A percentile compares a stretch with the other conserved stretches of the same genome.
Conservation (phyloP, 805 yeast species). For the Saccharomycopsis schoenii region DNA sequence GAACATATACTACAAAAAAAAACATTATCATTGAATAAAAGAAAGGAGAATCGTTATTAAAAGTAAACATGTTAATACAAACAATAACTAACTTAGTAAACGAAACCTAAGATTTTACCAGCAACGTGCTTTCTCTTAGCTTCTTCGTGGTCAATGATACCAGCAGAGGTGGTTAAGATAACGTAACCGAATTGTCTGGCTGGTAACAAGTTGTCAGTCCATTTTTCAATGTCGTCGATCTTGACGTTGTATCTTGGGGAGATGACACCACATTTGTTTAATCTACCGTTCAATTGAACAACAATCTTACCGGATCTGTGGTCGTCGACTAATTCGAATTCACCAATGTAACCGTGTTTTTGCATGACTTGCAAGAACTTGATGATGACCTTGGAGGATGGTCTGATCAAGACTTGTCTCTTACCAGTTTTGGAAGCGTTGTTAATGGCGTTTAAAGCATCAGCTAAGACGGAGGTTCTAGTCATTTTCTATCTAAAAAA, state of each 20-base stretch:
- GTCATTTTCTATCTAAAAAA: slow-evolving; percentile 50
- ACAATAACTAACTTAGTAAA: slow-evolving; percentile 45
- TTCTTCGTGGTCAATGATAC: slow-evolving; percentile 99
- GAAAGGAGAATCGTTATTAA: not conserved
- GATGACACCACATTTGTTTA: slow-evolving; percentile 98
- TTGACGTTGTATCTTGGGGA: slow-evolving; percentile 98
- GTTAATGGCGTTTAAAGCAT: slow-evolving; percentile 96
- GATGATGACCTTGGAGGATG: slow-evolving; percentile 96
- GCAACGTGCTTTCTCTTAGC: slow-evolving; percentile 99
- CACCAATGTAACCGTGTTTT: slow-evolving; percentile 98
- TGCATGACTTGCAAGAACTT: slow-evolving; percentile 95
- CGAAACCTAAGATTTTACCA: slow-evolving; percentile 97
- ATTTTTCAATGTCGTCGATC: slow-evolving; percentile 90
- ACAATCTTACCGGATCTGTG: slow-evolving; percentile 98
- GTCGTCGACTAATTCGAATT: slow-evolving; percentile 96
- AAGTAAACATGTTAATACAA: not conserved
- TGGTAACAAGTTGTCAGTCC: slow-evolving; percentile 97
- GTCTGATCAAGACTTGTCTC: slow-evolving; percentile 97
- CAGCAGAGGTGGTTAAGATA: slow-evolving; percentile 97
- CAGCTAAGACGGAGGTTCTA: slow-evolving; percentile 97
- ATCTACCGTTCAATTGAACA: slow-evolving; percentile 94
- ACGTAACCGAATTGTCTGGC: slow-evolving; percentile 99
- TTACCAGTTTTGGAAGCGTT: slow-evolving; percentile 99
- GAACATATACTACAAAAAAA: not conserved
- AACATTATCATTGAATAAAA: not conserved